These are phyloP conservation scores for Beta corolliflora DNA, from an alignment of 179 eudicot species.

Conservation along the genomic window DNA sequence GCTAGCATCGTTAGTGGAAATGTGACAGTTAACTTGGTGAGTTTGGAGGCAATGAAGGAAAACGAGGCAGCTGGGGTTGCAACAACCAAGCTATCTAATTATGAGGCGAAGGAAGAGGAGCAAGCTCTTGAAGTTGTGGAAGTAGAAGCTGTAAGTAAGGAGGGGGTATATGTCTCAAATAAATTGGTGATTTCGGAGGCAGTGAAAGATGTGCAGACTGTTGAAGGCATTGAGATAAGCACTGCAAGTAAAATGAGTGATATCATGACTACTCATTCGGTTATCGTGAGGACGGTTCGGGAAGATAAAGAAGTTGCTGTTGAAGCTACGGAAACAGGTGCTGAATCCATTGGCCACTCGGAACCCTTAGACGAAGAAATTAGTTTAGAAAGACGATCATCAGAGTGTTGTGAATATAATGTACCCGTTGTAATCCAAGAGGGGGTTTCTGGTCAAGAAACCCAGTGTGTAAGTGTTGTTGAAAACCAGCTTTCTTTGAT, in stretches of 20 bases:
- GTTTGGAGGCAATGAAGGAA: not conserved
- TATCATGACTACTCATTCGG: not conserved
- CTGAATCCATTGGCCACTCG: not conserved
- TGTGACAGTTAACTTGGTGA: not conserved
- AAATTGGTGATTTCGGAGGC: not conserved
- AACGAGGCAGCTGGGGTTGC: not conserved
- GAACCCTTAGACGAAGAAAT: conserved; percentile 12
- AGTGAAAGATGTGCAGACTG: not conserved
- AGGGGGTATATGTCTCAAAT: not conserved
- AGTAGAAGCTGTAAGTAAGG: not conserved
- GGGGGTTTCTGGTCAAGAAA: conserved; percentile 18
- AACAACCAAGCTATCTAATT: not conserved
- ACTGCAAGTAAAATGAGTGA: not conserved
- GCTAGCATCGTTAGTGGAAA: not conserved
- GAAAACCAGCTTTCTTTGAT: conserved; percentile 33
- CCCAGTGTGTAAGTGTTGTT: conserved; percentile 24
- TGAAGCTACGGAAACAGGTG: conserved; percentile 9
- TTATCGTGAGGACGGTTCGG: not conserved
- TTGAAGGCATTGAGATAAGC: not conserved
- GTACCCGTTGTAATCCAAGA: conserved; percentile 21
- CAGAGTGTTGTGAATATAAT: conserved; percentile 24
- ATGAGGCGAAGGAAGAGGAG: not conserved
- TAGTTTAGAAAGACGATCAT: not conserved
- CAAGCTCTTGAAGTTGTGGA: not conserved
- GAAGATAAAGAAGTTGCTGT: not conserved